Conservation (phyloP, 2,329 filamentous ascomycete species). For the Ilyonectria sp. region DNA sequence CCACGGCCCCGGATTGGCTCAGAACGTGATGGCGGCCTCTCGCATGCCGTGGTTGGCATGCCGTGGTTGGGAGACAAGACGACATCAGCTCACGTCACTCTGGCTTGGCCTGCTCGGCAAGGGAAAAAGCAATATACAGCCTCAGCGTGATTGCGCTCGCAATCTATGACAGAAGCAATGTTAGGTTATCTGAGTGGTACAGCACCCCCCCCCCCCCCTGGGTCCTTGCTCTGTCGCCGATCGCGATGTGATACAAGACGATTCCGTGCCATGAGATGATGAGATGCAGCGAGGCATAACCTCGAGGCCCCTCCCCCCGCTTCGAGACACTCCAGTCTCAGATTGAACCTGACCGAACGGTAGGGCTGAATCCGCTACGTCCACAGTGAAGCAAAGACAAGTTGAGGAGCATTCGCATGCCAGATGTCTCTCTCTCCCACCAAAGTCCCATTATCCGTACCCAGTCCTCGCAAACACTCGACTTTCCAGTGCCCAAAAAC, state of each 20-base stretch:
- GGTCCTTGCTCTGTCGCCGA: neutral
- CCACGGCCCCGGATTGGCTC: neutral
- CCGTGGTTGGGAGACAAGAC: neutral
- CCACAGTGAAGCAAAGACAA: neutral
- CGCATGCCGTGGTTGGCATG: neutral
- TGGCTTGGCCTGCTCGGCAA: neutral
- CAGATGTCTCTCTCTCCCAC: neutral
- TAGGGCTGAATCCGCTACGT: slow-evolving; percentile 2
- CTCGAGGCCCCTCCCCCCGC: neutral
- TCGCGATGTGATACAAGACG: neutral
- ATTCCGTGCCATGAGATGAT: neutral
- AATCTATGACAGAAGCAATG: neutral
- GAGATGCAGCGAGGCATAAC: neutral
- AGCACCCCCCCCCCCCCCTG: neutral
- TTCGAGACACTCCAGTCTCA: neutral
- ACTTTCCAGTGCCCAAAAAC: neutral
- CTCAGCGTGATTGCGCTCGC: neutral
- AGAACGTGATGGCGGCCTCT: slow-evolving; percentile 1
- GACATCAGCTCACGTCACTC: slow-evolving; percentile 12
- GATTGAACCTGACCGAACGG: neutral
- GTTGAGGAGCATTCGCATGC: neutral
- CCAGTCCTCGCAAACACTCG: neutral
- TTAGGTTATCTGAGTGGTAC: too few relatives aligned
- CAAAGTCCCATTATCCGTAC: slow-evolving; percentile 1
- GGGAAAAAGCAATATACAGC: neutral